Evolutionary conservation across 495 filamentous ascomycete genomes (phyloP).

Genomic region (Articulospora tetracladia): DNA sequence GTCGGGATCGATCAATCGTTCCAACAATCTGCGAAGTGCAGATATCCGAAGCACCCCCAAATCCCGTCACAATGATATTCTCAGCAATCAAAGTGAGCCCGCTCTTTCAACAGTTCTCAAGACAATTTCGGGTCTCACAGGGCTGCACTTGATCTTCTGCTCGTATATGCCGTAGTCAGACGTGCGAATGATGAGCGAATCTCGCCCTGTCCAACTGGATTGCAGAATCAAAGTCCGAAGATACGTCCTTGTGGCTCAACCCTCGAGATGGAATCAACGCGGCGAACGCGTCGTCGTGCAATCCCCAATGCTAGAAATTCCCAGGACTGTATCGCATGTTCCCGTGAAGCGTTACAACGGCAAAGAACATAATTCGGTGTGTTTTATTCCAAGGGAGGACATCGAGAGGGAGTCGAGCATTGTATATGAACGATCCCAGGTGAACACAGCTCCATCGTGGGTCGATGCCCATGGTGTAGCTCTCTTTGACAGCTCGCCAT

Average conservation of each 20-base stretch:
- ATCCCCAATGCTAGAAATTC: slow-evolving; percentile 16
- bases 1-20: background rate
- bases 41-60: background rate
- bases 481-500: slow-evolving; percentile 3
- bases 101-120: background rate
- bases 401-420: slow-evolving; percentile 21
- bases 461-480: slow-evolving; percentile 21
- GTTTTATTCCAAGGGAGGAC: slow-evolving; percentile 20
- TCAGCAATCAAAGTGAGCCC: background rate
- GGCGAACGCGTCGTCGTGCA: slow-evolving; percentile 11
- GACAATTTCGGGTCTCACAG: background rate
- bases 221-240: slow-evolving; percentile 16
- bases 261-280: slow-evolving; percentile 14
- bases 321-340: slow-evolving; percentile 11
- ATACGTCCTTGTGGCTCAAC: slow-evolving; percentile 12
- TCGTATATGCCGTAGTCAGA: background rate
- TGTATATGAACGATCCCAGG: slow-evolving; percentile 10
- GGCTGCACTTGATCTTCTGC: background rate
- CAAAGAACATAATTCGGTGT: slow-evolving; percentile 25
- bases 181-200: background rate
- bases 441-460: slow-evolving; percentile 1
- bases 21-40: slow-evolving; percentile 4
- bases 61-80: background rate
- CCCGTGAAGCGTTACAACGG: slow-evolving; percentile 25
- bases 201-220: background rate